Percentiles rank a stretch among this genome's conserved stretches.
phyloP scores from a whole-genome alignment of 2,329 filamentous ascomycete genomes.

The Botrytis cinerea region DNA sequence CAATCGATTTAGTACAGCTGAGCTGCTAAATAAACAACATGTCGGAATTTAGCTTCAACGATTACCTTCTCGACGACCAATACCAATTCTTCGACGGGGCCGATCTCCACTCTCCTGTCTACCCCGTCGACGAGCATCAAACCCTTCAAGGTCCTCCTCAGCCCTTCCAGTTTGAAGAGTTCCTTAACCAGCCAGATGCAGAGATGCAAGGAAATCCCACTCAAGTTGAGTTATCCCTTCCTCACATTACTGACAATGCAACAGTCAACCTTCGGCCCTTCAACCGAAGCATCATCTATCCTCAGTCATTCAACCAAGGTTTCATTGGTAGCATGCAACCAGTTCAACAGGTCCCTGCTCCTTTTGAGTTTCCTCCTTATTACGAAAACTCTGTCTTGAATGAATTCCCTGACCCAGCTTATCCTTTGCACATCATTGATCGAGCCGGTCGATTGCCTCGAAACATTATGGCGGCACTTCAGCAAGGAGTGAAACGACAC shows the following conservation, averaged over 20 bases:
- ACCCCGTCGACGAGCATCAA: background rate
- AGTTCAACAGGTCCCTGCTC: background rate
- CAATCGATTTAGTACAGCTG: slow-evolving; percentile 24
- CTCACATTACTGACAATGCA: slow-evolving; percentile 7
- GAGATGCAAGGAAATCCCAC: background rate
- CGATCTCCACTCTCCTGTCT: background rate
- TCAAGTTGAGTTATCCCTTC: slow-evolving; percentile 15
- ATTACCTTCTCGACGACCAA: background rate
- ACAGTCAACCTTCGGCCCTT: slow-evolving; percentile 1
- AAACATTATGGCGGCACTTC: slow-evolving; percentile 1
- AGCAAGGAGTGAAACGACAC: slow-evolving; percentile 1
- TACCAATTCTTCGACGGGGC: background rate
- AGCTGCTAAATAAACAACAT: slow-evolving; percentile 26
- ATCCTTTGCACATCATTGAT: slow-evolving; percentile 34
- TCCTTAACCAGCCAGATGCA: background rate
- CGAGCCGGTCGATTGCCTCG: slow-evolving; percentile 11
- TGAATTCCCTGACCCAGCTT: slow-evolving; percentile 26
- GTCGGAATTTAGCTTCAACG: background rate
- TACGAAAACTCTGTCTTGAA: slow-evolving; percentile 32
- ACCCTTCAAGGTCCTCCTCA: background rate
- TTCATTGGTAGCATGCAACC: background rate
- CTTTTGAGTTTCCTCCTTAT: background rate
- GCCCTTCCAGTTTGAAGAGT: background rate
- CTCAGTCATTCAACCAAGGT: background rate
- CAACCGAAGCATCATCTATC: background rate